Base-by-base conservation (phyloP, 345 rosid genomes). In the Rubroshorea leprosula region DNA sequence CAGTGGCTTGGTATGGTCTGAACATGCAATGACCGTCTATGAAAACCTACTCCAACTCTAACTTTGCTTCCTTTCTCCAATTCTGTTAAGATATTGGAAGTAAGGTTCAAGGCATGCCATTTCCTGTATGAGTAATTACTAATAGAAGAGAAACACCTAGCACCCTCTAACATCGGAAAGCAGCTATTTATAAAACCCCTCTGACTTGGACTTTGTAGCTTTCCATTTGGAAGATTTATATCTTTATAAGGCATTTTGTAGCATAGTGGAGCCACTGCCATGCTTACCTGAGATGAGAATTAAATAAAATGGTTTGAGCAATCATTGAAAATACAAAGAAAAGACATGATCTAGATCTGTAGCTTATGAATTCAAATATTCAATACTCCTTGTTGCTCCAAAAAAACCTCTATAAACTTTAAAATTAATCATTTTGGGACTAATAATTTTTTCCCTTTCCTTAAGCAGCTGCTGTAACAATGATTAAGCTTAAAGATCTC, bases 241-340 rank as follows among this genome's bases (percentile, higher is more conserved):
- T 77, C 74, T 61, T 57, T 74, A 39, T 54, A 70, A 0, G 74
- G 75, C 27, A 81, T 44, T 62, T 75, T 80, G 70, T 65, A 83
- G 71, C 77, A 68, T 44, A 71, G 48, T 53, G 71, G 70, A 62
- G 80, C 60, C 68, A 72, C 35, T 46, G 87, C 82, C 93, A 83
- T 83, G 31, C 6, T 23, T 57, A 72, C 76, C 79, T 71, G 72
- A 55, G 44, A 5, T 15, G 29, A 35, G 23, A 35, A 63, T n/a
- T 35, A 38, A 21, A 53, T 13, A 38, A 31, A 6, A 53, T 15
- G 22, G 39, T 10, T 44, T 6, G 17, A 44, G 18, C 47, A 29
- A 29, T 4, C 49, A n/a, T n/a, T n/a, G n/a, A n/a, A n/a, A 21
- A 13, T 18, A 4, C 2, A 62, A 47, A 48, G 23, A n/a, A 50